Conservation (phyloP, 2,329 filamentous ascomycete species). For the Canariomyces notabilis region DNA sequence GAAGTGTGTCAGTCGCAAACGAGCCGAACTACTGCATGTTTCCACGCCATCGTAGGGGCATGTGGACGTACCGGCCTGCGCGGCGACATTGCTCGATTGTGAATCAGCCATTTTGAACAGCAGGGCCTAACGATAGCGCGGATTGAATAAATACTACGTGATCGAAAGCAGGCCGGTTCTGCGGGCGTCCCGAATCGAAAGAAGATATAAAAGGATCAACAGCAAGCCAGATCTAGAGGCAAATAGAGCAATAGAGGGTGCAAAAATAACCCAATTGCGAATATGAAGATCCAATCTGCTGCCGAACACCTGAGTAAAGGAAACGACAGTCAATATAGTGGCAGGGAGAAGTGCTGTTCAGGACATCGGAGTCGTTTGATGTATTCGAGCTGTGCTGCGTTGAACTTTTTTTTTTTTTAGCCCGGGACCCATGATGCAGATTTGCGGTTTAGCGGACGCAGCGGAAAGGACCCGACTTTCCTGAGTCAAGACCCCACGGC, state of each 20-base stretch:
- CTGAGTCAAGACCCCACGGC: slow-evolving; percentile 15
- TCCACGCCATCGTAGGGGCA: not conserved
- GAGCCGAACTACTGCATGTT: not conserved
- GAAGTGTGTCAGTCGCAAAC: slow-evolving; percentile 10
- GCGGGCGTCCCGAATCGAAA: slow-evolving; percentile 13
- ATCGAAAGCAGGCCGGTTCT: slow-evolving; percentile 6
- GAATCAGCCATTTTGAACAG: slow-evolving; percentile 17
- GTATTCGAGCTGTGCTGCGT: slow-evolving; percentile 10
- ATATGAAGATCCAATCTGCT: slow-evolving; percentile 11
- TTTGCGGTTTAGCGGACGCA: slow-evolving; percentile 12
- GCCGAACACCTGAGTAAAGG: slow-evolving; percentile 12
- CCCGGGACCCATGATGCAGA: slow-evolving; percentile 18
- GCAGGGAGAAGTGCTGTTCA: slow-evolving; percentile 5
- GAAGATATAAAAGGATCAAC: slow-evolving; percentile 2
- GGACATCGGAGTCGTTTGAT: not conserved
- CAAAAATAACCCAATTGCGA: slow-evolving; percentile 21
- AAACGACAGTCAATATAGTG: slow-evolving; percentile 14
- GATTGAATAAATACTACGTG: slow-evolving; percentile 11
- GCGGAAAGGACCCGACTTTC: slow-evolving; percentile 13
- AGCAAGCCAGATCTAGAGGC: slow-evolving; percentile 6
- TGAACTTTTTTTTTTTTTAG: slow-evolving; percentile 17
- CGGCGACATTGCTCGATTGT: slow-evolving; percentile 10
- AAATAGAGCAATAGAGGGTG: slow-evolving; percentile 5
- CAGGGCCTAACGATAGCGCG: slow-evolving; percentile 6
- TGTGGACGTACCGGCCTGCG: slow-evolving; percentile 20